phyloP scores from a whole-genome alignment of 1,284 basidiomycete species.

The Apiotrichum brassicae region DNA sequence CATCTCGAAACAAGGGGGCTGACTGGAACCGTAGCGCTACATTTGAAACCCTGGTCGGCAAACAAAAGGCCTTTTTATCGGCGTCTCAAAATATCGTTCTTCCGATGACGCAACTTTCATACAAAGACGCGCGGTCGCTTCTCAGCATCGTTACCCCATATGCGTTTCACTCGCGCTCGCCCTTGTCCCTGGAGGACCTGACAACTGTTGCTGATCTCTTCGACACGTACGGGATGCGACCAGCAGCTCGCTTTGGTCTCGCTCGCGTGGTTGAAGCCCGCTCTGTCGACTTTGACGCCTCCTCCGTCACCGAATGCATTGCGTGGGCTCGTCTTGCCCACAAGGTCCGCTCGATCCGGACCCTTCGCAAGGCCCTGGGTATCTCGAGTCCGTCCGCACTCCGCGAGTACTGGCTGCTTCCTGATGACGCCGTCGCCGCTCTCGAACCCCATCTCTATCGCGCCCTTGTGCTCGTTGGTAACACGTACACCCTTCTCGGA shows the following conservation, averaged over 20 bases:
- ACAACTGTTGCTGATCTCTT: neutral
- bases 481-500: neutral
- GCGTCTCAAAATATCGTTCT: neutral
- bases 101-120: neutral
- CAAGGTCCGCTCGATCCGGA: neutral
- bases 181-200: neutral
- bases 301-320: neutral
- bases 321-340: conserved; percentile 1
- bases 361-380: neutral
- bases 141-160: neutral
- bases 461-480: neutral
- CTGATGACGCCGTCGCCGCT: neutral
- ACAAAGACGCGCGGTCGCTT: neutral
- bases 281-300: neutral
- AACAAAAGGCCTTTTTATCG: neutral
- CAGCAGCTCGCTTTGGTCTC: conserved; percentile 1
- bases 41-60: neutral
- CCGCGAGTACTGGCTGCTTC: conserved; percentile 1
- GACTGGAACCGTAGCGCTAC: neutral
- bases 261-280: neutral
- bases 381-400: neutral
- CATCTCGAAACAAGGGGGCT: neutral
- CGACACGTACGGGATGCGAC: neutral
- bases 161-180: neutral
- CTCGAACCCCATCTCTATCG: neutral